These are phyloP conservation scores for Neobulgaria alba DNA, from an alignment of 2,329 filamentous ascomycete species.

Conservation along the genomic window DNA sequence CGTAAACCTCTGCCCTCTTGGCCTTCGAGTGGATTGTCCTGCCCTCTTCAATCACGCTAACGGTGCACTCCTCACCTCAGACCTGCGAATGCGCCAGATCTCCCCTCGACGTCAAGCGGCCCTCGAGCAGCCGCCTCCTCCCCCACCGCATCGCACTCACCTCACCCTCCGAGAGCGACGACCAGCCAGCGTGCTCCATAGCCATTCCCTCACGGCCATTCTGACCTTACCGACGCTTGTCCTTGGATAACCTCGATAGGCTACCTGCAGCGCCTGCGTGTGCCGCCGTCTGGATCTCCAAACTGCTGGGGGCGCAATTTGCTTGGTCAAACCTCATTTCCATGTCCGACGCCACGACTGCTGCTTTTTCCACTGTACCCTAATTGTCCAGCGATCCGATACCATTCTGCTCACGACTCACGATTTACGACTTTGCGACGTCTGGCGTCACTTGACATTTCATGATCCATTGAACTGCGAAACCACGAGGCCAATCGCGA, in stretches of 20 bases:
- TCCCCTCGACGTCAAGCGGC: neutral
- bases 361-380: conserved; percentile 1
- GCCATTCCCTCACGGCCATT: too few species aligned
- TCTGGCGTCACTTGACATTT: too few species aligned
- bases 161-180: neutral
- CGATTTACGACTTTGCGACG: conserved; percentile 1
- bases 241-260: conserved; percentile 5
- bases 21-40: too few species aligned
- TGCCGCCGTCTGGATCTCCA: conserved; percentile 3
- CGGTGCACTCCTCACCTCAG: neutral
- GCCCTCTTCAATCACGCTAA: too few species aligned
- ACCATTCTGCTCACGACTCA: conserved; percentile 9
- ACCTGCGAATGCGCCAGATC: neutral
- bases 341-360: conserved; percentile 5
- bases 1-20: too few species aligned
- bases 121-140: too few species aligned
- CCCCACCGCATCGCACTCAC: too few species aligned
- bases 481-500: conserved; percentile 9
- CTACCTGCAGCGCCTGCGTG: conserved; percentile 13
- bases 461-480: conserved; percentile 1
- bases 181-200: too few species aligned
- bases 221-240: too few species aligned
- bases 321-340: conserved; percentile 4
- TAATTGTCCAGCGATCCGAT: conserved; percentile 1
- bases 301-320: conserved; percentile 6